Evolutionary conservation across 108 stramenopile genomes (phyloP).

Genomic region (Stephanodiscus minutulus): DNA sequence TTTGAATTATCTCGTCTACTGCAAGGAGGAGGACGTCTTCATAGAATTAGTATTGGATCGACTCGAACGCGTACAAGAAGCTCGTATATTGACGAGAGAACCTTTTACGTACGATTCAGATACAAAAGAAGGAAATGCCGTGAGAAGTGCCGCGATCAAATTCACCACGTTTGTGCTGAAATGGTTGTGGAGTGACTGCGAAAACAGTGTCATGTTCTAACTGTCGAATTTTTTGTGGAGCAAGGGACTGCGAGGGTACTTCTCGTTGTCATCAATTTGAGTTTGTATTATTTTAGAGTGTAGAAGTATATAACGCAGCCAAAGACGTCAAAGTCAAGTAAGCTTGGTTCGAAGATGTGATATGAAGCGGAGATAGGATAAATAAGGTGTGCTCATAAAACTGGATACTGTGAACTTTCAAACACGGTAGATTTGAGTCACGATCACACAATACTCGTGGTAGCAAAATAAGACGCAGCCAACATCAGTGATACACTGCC

Average conservation of each 20-base stretch:
- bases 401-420: too few relatives aligned
- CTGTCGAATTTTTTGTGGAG: background rate
- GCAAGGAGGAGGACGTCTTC: slow-evolving; percentile 15
- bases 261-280: background rate
- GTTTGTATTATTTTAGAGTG: background rate
- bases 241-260: background rate
- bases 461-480: background rate
- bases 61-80: background rate
- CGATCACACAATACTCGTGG: background rate
- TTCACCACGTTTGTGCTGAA: slow-evolving; percentile 18
- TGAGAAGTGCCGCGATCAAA: slow-evolving; percentile 6
- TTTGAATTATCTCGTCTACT: slow-evolving; percentile 11
- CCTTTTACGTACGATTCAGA: background rate
- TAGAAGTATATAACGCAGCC: background rate
- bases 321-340: background rate
- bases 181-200: slow-evolving; percentile 32
- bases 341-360: background rate
- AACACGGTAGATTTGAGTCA: too few relatives aligned
- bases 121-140: background rate
- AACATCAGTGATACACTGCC: background rate
- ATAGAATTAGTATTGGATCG: slow-evolving; percentile 1
- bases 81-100: slow-evolving; percentile 22
- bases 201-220: background rate
- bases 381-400: too few relatives aligned
- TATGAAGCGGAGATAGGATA: too few relatives aligned